phyloP scores from a whole-genome alignment of 345 rosid species.

The Gossypium mustelinum region DNA sequence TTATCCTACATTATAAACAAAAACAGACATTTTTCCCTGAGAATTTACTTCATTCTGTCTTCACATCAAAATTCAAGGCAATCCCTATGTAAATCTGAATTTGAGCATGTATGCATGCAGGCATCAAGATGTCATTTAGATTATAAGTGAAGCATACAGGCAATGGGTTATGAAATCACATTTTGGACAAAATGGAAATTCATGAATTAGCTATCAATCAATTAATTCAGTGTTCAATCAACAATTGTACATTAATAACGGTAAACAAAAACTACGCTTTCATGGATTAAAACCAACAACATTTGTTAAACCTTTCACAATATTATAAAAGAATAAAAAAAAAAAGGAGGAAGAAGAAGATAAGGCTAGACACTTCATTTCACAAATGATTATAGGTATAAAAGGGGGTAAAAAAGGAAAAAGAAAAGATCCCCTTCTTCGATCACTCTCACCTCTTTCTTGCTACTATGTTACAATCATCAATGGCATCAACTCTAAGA shows the following conservation, averaged over 20 bases:
- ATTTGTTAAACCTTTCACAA: slow-evolving; percentile 12
- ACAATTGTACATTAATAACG: slow-evolving; percentile 9
- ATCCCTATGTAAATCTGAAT: background rate
- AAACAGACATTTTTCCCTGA: background rate
- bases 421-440: background rate
- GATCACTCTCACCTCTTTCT: slow-evolving; percentile 13
- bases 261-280: slow-evolving; percentile 15
- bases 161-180: background rate
- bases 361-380: slow-evolving; percentile 11
- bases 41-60: background rate
- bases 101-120: background rate
- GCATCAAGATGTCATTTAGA: background rate
- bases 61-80: background rate
- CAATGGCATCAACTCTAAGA: slow-evolving; percentile 22
- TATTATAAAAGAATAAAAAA: background rate
- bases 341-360: background rate
- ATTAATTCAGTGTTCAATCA: slow-evolving; percentile 18
- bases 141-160: background rate
- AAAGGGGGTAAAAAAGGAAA: background rate
- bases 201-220: slow-evolving; percentile 14
- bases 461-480: slow-evolving; percentile 37
- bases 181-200: background rate
- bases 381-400: slow-evolving; percentile 16
- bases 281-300: slow-evolving; percentile 9
- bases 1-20: too few relatives aligned